Evolutionary conservation across 2,329 filamentous ascomycete genomes (phyloP).

Genomic region (Venturia asperata): DNA sequence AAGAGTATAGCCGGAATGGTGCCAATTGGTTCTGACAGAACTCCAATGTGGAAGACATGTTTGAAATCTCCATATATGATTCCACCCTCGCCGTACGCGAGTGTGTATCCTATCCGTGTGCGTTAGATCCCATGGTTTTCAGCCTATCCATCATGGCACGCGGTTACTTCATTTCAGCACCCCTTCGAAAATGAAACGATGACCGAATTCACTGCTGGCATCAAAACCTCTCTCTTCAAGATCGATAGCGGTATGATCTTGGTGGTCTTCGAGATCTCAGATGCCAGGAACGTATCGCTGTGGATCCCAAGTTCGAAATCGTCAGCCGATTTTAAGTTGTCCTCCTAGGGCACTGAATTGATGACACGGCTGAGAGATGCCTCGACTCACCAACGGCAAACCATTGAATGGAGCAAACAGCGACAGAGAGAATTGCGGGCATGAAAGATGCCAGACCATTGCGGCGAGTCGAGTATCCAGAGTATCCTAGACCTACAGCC

Average conservation of each 20-base stretch:
- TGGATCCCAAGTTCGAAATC: background rate
- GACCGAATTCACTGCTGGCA: background rate
- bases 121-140: conserved; percentile 22
- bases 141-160: too few species aligned
- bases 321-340: background rate
- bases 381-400: conserved; percentile 25
- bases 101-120: conserved; percentile 37
- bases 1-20: conserved; percentile 46
- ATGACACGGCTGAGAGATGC: background rate
- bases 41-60: conserved; percentile 40
- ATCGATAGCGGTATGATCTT: background rate
- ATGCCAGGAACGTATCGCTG: background rate
- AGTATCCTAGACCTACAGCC: conserved; percentile 46
- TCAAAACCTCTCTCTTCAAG: background rate
- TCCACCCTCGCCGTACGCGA: conserved; percentile 42
- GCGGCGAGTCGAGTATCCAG: conserved; percentile 43
- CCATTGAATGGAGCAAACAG: conserved; percentile 46
- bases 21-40: conserved; percentile 43
- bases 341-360: background rate
- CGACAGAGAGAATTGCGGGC: conserved; percentile 41
- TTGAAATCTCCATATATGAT: conserved; percentile 40
- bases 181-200: background rate
- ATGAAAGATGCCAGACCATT: conserved; percentile 45
- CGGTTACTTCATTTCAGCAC: too few species aligned
- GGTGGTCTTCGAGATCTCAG: background rate